Conservation (phyloP, 169 alveolate species). For the Eimeria maxima region DNA sequence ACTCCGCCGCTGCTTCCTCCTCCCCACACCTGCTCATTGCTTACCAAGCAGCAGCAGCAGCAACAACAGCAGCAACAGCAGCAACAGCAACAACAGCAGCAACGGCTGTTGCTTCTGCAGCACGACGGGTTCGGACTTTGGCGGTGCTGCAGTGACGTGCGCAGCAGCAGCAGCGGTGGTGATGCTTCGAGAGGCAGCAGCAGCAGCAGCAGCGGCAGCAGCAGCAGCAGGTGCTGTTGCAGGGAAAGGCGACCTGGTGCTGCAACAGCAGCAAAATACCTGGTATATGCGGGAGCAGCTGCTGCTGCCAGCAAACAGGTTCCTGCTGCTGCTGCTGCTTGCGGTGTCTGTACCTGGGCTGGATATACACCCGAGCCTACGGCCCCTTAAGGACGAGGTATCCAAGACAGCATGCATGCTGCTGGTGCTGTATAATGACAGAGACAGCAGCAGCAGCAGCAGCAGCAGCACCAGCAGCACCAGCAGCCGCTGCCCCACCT, state of each 20-base stretch:
- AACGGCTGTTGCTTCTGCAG: background rate
- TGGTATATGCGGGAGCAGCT: conserved; percentile 16
- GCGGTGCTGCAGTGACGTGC: background rate
- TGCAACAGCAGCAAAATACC: conserved; percentile 1
- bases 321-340: conserved; percentile 63
- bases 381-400: conserved; percentile 11
- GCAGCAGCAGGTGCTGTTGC: conserved; percentile 21
- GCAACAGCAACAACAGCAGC: conserved; percentile 13
- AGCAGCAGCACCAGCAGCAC: background rate
- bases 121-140: background rate
- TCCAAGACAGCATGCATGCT: background rate
- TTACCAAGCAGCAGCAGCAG: conserved; percentile 34
- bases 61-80: conserved; percentile 65
- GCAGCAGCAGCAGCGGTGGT: conserved; percentile 36
- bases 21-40: conserved; percentile 20
- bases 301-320: conserved; percentile 10
- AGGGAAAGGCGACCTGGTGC: background rate
- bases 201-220: conserved; percentile 9
- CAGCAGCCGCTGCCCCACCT: background rate
- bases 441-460: conserved; percentile 42
- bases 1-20: conserved; percentile 62
- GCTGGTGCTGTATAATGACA: background rate
- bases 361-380: conserved; percentile 7
- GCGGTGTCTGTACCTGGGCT: background rate
- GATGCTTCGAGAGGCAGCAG: background rate